These are phyloP conservation scores for Kodamaea leandrae DNA, from an alignment of 805 yeast species.

Conservation along the genomic window DNA sequence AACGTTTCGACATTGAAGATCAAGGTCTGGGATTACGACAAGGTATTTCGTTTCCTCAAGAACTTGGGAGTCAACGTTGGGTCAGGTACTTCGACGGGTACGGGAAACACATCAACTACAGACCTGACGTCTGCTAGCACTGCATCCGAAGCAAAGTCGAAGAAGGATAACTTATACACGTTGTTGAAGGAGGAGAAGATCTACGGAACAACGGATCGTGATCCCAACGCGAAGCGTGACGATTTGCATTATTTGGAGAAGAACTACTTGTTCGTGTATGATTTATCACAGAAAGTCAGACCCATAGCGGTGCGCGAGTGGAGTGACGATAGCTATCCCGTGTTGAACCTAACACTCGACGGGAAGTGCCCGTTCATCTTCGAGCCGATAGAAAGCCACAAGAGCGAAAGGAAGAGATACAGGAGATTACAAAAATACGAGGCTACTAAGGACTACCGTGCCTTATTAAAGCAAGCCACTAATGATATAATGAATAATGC, in stretches of 20 bases:
- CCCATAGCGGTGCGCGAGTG: slow-evolving; percentile 86
- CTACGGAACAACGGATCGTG: slow-evolving; percentile 85
- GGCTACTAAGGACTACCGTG: slow-evolving; percentile 42
- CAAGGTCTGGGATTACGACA: slow-evolving; percentile 87
- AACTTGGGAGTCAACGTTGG: slow-evolving; percentile 45
- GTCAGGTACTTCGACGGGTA: slow-evolving; percentile 4
- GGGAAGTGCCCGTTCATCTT: slow-evolving; percentile 85
- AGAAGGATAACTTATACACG: slow-evolving; percentile 33
- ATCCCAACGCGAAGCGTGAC: slow-evolving; percentile 79
- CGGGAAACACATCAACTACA: not conserved
- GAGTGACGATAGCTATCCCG: slow-evolving; percentile 54
- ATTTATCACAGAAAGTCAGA: slow-evolving; percentile 69
- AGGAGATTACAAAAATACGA: slow-evolving; percentile 40
- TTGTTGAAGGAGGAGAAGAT: slow-evolving; percentile 80
- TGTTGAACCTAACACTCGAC: slow-evolving; percentile 55
- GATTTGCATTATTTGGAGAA: slow-evolving; percentile 80
- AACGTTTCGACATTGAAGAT: slow-evolving; percentile 59
- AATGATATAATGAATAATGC: slow-evolving; percentile 29
- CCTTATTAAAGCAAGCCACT: slow-evolving; percentile 34
- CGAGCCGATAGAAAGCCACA: slow-evolving; percentile 44
- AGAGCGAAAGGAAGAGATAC: slow-evolving; percentile 39
- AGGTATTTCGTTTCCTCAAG: slow-evolving; percentile 73
- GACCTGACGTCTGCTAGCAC: not conserved
- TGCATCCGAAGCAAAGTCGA: slow-evolving; percentile 6
- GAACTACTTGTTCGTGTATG: slow-evolving; percentile 72